phyloP scores from a whole-genome alignment of 441 rosid genomes.

The Populus trichocarpa region DNA sequence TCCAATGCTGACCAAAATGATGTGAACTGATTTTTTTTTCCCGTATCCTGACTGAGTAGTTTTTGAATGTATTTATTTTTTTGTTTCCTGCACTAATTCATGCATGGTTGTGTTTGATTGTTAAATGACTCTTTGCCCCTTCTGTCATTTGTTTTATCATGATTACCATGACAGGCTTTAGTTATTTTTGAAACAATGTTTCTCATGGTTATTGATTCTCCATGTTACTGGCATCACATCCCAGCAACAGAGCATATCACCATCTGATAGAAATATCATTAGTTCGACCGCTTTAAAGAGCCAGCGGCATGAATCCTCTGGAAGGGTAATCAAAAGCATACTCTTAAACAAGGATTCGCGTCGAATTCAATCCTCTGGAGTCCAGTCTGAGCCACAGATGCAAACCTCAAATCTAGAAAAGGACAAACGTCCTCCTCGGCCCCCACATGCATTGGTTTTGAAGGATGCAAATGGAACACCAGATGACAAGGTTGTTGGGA shows the following conservation, averaged over 20 bases:
- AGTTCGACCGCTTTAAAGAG: constrained; percentile 37
- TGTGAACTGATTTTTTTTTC: background rate
- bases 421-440: constrained; percentile 52
- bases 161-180: background rate
- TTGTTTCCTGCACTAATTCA: background rate
- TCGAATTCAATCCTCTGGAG: constrained; percentile 35
- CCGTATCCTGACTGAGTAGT: background rate
- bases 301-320: constrained; percentile 45
- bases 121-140: background rate
- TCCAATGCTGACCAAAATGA: background rate
- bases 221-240: constrained; percentile 30
- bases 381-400: constrained; percentile 45
- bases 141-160: background rate
- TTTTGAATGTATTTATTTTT: background rate
- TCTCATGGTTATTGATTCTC: constrained; percentile 6
- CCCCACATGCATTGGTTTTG: constrained; percentile 28
- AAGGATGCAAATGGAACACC: constrained; percentile 46
- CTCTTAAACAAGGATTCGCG: constrained; percentile 47
- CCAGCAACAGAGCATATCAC: constrained; percentile 27
- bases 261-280: constrained; percentile 31
- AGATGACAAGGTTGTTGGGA: constrained; percentile 43
- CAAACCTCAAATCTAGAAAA: constrained; percentile 39
- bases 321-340: constrained; percentile 45
- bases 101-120: background rate
- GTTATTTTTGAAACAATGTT: background rate